phyloP scores from a whole-genome alignment of 192 early-diverging fungal genomes.

The Diversispora eburnea region DNA sequence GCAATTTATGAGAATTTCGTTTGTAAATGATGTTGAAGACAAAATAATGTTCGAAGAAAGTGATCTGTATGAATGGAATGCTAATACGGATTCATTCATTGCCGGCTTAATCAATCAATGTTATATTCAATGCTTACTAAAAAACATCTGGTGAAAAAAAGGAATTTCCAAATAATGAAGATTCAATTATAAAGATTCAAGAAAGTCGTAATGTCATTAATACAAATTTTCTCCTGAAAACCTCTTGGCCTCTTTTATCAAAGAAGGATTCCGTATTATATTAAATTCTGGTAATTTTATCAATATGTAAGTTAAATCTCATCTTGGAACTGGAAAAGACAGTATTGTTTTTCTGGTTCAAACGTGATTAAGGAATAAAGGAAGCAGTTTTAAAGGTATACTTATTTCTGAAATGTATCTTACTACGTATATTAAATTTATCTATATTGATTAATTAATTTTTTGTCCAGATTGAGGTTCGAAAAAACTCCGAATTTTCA shows the following conservation, averaged over 20 bases:
- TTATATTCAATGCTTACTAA: neutral
- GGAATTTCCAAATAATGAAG: neutral
- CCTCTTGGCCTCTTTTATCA: neutral
- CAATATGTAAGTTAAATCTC: neutral
- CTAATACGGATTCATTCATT: neutral
- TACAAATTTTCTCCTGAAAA: neutral
- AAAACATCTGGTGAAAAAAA: neutral
- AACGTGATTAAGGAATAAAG: constrained; percentile 4
- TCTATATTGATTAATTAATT: neutral
- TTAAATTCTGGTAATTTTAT: constrained; percentile 11
- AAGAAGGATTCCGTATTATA: constrained; percentile 5
- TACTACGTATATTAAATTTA: neutral
- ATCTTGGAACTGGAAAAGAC: neutral
- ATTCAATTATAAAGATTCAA: neutral
- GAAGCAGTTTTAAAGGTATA: neutral
- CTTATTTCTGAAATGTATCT: too few relatives aligned
- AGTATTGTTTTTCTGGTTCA: neutral
- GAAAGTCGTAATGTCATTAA: neutral
- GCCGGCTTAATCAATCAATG: neutral
- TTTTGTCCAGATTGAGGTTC: constrained; percentile 8
- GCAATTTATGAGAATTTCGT: neutral
- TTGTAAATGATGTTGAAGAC: neutral
- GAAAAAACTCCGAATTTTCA: constrained; percentile 10
- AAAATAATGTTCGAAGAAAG: constrained; percentile 1
- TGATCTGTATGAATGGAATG: neutral